Evolutionary conservation across 2,329 filamentous ascomycete species (phyloP), one percentile per base, ranked within the genome.

Genomic region (Furcasterigmium furcatum): DNA sequence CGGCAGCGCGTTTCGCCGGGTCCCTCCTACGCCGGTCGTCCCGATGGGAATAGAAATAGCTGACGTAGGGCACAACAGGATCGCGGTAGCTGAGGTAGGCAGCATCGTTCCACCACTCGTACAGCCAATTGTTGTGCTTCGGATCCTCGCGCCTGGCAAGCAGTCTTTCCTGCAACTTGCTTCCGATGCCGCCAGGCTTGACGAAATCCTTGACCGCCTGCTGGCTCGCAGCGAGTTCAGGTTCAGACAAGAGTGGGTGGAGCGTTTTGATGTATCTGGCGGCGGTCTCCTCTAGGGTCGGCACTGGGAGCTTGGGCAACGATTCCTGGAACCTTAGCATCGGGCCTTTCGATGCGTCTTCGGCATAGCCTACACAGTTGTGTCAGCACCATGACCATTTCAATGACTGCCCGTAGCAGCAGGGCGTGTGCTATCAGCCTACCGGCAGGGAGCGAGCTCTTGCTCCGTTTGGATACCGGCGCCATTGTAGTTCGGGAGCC

Each of bases 41-140:
- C 55, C 90, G 84, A 74, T 97, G 92, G 45, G 91, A 96, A 76
- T 99, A 99, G 74, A 99, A 99, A 80, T 99, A 99, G 69, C 90
- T 96, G 61, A 99, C 94, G 64, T 97, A 99, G 50, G 94, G 94
- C 16, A 97, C 88, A 39, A 99, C 89, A 10, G 94, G 94, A 66
- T 97, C 94, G 55, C 92, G 87, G 74, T 97, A 97, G 54, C 73
- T 79, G 54, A 99, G 82, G 71, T 99, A 99, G 47, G 94, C 94
- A 5, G 84, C 82, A 44, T 96, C 83, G 66, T 99, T 97, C 94
- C 94, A 99, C 94, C 94, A 99, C 57, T 99, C 92, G 57, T 87
- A 84, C 46, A 99, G 77, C 94, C 94, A 99, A 72, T 97, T 99
- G 73, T 87, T 90, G 63, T 80, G 72, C 51, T 87, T 85, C 41